Evolutionary conservation across 768 basidiomycete genomes (phyloP), one percentile per base, ranked within the genome.

Genomic region (Pulveroboletus sp.): DNA sequence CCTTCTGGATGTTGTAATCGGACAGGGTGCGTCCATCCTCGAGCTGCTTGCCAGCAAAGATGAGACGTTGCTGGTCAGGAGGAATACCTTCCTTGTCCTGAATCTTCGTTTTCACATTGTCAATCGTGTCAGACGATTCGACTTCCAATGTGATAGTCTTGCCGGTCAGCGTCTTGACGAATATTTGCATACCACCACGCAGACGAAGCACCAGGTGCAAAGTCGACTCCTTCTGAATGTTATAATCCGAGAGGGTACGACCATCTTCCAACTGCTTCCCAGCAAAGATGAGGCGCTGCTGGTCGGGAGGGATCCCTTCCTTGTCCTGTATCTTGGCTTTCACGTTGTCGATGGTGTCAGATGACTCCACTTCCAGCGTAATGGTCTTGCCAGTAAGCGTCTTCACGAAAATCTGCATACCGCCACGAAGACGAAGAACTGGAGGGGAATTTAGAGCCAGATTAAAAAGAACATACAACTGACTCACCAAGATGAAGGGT

Each of bases 191-290:
- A 40, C 77, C 78, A 50, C 84, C 82, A 48, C 83, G 83, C 7
- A 85, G 75, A 71, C 82, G 84, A 24, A 84, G 73, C 37, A 86
- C 87, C n/a, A 89, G 68, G 51, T 86, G 85, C 30, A 86, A 80
- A 0, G 85, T 87, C 0, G 81, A 83, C 67, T 87, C 86, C 71
- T 89, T 94, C 79, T 88, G 86, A 30, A 87, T 89, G 65, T 88
- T 86, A 63, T 87, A 87, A 47, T 88, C 84, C 0, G 84, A 74
- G 5, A 93, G 77, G 0, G 93, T 96, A 41, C 93, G 86, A 4
- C 93, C 93, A 49, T 96, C 93, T 67, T 95, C 93, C 11, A 94
- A 73, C 63, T 95, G 93, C 75, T 95, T 95, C 39, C 93, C 93
- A 38, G 93, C 93, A 56, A 94, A 95, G 65, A 89, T 92, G 39